Evolutionary conservation across 2,329 filamentous ascomycete genomes (phyloP), one percentile per base, ranked within the genome.

Genomic region (Aspergillus tamarii): DNA sequence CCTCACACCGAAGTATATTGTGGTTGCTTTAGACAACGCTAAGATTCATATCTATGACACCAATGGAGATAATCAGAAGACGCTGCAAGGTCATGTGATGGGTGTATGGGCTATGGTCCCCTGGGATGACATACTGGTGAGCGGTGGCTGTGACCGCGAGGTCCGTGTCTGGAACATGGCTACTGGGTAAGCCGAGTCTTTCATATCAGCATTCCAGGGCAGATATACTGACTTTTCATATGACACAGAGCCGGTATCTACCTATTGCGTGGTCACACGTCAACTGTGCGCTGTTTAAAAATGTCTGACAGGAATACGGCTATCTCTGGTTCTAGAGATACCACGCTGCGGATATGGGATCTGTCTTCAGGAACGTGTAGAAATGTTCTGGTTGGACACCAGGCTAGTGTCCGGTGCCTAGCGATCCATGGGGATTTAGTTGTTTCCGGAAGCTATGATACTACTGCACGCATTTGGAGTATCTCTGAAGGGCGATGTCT

Each of bases 91-190:
- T 12, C 95, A 99, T 81, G 92, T 98, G 52, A 99, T 99, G 95
- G 95, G 95, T 46, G 95, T 99, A 23, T 99, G 95, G 95, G 95
- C 95, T 56, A 98, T 99, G 94, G 93, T 99, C 28, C 95, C 95
- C 8, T 97, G 94, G 92, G 94, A 92, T 64, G 94, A 99, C 76
- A 91, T 92, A 59, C 85, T 99, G 65, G 95, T 99, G 64, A 97
- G 93, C 72, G 95, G 95, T 72, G 95, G 95, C 7, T 99, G 95
- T 76, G 95, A 99, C 81, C 88, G 95, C 65, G 95, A 99, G 75
- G 95, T 99, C 32, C 87, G 95, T 62, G 95, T 99, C 7, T 99
- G 95, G 95, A 92, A 99, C 74, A 89, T 99, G 83, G 89, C 89
- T 57, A 96, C 92, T 65, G 95, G 94, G 92, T 96, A 86, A 72